Evolutionary conservation across 371 early-diverging fungal species (phyloP).

Genomic region (Phascolomyces articulosus): DNA sequence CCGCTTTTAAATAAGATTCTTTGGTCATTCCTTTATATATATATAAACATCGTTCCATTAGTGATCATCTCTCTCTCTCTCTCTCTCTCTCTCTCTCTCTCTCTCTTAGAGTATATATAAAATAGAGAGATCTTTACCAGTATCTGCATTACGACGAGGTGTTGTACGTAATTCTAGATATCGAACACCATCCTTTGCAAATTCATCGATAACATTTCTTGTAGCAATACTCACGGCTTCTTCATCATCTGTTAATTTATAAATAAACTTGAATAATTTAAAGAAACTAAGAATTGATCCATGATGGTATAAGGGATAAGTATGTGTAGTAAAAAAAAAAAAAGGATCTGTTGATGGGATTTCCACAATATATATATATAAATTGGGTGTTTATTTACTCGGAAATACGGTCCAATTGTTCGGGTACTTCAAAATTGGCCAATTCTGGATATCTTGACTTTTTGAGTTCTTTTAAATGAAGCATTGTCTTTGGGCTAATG

Average conservation of each 20-base stretch:
- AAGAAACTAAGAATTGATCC: too few relatives aligned
- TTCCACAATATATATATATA: too few relatives aligned
- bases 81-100: too few relatives aligned
- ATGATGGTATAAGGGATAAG: too few relatives aligned
- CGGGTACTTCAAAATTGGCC: conserved; percentile 38
- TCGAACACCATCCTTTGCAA: conserved; percentile 53
- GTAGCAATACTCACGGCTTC: conserved; percentile 47
- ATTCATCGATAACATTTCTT: conserved; percentile 52
- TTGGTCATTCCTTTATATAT: conserved; percentile 56
- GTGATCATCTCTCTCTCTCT: too few relatives aligned
- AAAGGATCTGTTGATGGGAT: too few relatives aligned
- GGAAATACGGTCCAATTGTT: conserved; percentile 31
- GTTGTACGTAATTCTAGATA: conserved; percentile 69
- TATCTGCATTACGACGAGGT: conserved; percentile 49
- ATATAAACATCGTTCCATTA: not conserved
- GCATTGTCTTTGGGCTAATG: conserved; percentile 50
- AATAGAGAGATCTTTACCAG: conserved; percentile 22
- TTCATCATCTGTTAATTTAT: conserved; percentile 56
- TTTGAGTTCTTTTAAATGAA: conserved; percentile 44
- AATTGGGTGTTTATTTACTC: too few relatives aligned
- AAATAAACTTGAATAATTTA: conserved; percentile 56
- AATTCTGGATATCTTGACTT: conserved; percentile 39
- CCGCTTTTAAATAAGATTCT: conserved; percentile 49
- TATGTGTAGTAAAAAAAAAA: conserved; percentile 2
- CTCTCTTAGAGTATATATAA: too few relatives aligned